Evolutionary conservation across 1,139 yeast genomes (phyloP).

Genomic region (Debaryomyces subglobosus): DNA sequence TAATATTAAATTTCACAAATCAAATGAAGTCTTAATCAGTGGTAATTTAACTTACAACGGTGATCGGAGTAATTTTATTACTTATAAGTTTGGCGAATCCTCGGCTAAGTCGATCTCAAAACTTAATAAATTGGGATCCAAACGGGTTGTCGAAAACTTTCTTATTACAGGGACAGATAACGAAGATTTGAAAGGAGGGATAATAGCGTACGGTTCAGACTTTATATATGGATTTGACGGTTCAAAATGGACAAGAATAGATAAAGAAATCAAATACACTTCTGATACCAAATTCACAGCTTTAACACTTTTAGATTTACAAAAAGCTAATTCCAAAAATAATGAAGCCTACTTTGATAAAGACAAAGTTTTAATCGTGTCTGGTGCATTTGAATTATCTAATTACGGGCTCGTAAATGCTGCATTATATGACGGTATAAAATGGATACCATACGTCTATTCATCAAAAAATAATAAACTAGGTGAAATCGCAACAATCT

Average conservation of each 20-base stretch:
- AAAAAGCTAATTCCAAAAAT: slow-evolving; percentile 27
- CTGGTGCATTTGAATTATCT: slow-evolving; percentile 60
- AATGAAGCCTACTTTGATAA: slow-evolving; percentile 41
- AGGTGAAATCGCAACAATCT: slow-evolving; percentile 37
- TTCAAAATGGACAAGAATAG: slow-evolving; percentile 46
- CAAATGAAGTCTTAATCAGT: slow-evolving; percentile 56
- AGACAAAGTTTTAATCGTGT: slow-evolving; percentile 54
- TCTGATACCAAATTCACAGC: slow-evolving; percentile 38
- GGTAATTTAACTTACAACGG: slow-evolving; percentile 58
- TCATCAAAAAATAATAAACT: slow-evolving; percentile 25
- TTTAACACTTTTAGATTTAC: slow-evolving; percentile 35
- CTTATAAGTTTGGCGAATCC: slow-evolving; percentile 51
- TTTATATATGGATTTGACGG: slow-evolving; percentile 56
- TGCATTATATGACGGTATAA: slow-evolving; percentile 68
- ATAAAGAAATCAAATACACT: slow-evolving; percentile 35
- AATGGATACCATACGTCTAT: slow-evolving; percentile 72
- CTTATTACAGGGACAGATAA: slow-evolving; percentile 52
- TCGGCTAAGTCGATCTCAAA: slow-evolving; percentile 22
- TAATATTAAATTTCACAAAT: slow-evolving; percentile 54
- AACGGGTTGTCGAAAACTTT: slow-evolving; percentile 48
- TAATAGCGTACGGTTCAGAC: slow-evolving; percentile 58
- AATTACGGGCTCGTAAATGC: slow-evolving; percentile 64
- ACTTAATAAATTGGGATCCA: slow-evolving; percentile 32
- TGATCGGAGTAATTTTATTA: slow-evolving; percentile 41
- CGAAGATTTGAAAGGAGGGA: slow-evolving; percentile 48